These are phyloP conservation scores for Alternaria sp. DNA, from an alignment of 2,329 filamentous ascomycete species.

Conservation along the genomic window DNA sequence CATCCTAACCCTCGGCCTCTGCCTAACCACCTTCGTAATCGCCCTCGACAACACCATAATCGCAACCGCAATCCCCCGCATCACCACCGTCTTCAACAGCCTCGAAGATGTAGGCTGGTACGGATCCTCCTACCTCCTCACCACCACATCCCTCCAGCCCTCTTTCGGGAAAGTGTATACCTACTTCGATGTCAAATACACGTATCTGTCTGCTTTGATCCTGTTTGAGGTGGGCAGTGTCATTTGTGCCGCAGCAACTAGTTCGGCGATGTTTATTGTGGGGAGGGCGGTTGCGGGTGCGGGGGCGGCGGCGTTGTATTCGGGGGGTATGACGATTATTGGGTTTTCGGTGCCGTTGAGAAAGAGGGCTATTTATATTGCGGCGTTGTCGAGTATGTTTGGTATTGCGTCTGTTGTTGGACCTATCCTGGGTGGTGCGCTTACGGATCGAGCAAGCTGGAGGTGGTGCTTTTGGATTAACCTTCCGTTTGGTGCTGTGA, in stretches of 20 bases:
- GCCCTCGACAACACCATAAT: slow-evolving; percentile 51
- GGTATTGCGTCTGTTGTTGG: slow-evolving; percentile 50
- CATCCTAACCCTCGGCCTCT: slow-evolving; percentile 44
- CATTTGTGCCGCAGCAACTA: slow-evolving; percentile 59
- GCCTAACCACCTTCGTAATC: slow-evolving; percentile 45
- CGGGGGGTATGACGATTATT: slow-evolving; percentile 59
- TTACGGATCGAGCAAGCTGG: slow-evolving; percentile 50
- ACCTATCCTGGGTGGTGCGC: slow-evolving; percentile 51
- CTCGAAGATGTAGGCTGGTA: slow-evolving; percentile 53
- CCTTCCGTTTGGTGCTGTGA: slow-evolving; percentile 52
- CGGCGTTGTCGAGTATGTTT: slow-evolving; percentile 46
- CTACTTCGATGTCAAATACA: slow-evolving; percentile 61
- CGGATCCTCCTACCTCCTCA: slow-evolving; percentile 53
- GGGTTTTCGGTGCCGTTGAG: slow-evolving; percentile 51
- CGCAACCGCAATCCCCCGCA: slow-evolving; percentile 49
- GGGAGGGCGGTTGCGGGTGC: slow-evolving; percentile 62
- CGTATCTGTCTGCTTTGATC: slow-evolving; percentile 57
- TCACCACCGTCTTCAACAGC: slow-evolving; percentile 51
- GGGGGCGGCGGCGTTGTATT: slow-evolving; percentile 60
- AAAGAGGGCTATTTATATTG: slow-evolving; percentile 53
- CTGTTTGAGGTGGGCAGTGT: slow-evolving; percentile 59
- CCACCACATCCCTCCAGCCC: slow-evolving; percentile 52
- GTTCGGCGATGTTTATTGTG: slow-evolving; percentile 60
- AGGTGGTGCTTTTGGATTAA: slow-evolving; percentile 53
- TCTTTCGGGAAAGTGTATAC: slow-evolving; percentile 65